These are phyloP conservation scores for Platanus orientalis DNA, from an alignment of 164 flowering plant genomes.

Conservation along the genomic window DNA sequence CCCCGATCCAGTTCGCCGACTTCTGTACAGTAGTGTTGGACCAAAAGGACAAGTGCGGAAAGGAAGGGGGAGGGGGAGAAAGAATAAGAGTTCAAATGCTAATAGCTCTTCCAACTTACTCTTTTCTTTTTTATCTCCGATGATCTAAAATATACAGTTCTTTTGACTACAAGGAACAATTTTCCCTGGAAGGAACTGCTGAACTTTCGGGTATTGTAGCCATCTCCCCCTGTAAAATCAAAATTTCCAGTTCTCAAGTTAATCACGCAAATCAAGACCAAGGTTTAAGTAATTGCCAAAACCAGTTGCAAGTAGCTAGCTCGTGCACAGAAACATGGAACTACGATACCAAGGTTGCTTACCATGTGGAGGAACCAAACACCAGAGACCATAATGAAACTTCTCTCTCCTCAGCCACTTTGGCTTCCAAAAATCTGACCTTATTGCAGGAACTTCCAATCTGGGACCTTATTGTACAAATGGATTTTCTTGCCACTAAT, in stretches of 20 bases:
- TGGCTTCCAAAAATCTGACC: constrained; percentile 18
- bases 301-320: not conserved
- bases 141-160: constrained; percentile 27
- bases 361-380: constrained; percentile 1
- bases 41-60: constrained; percentile 1
- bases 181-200: constrained; percentile 21
- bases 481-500: constrained; percentile 21
- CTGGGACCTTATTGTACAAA: constrained; percentile 31
- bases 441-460: constrained; percentile 23
- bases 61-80: too few species aligned
- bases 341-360: not conserved
- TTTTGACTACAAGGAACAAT: constrained; percentile 12
- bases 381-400: not conserved
- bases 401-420: constrained; percentile 10
- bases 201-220: constrained; percentile 20
- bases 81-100: constrained; percentile 12
- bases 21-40: constrained; percentile 24
- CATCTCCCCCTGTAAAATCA: constrained; percentile 9
- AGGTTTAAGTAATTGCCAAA: not conserved
- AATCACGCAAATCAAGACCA: not conserved
- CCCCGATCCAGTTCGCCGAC: constrained; percentile 15
- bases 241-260: not conserved
- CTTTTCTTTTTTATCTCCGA: constrained; percentile 15
- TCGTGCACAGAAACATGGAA: not conserved
- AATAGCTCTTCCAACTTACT: constrained; percentile 17